Conservation (phyloP, 192 early-diverging fungal genomes). For the Coemansia sp. region DNA sequence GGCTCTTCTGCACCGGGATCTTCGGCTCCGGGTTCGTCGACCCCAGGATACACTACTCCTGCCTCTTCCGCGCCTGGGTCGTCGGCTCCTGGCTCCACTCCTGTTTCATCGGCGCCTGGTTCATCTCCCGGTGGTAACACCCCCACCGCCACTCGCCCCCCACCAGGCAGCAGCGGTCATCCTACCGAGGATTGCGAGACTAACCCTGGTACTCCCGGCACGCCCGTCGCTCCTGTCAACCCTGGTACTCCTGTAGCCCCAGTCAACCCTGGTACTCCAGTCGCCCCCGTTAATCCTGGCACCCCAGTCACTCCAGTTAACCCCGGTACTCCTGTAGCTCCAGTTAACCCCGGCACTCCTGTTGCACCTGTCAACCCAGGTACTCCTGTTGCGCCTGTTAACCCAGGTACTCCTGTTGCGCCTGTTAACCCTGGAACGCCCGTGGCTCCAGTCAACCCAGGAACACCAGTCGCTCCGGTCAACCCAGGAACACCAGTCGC, state of each 20-base stretch:
- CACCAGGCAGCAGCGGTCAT: constrained; percentile 10
- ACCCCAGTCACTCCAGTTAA: not conserved
- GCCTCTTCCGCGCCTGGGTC: constrained; percentile 10
- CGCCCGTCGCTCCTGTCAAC: constrained; percentile 7
- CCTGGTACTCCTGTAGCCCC: not conserved
- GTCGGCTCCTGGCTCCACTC: constrained; percentile 7
- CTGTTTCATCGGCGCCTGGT: not conserved
- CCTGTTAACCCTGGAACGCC: not conserved
- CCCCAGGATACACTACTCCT: constrained; percentile 15
- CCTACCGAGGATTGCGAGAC: constrained; percentile 9
- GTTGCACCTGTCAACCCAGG: not conserved
- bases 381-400: not conserved
- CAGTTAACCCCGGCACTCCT: not conserved
- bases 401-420: not conserved
- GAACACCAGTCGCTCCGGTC: not conserved
- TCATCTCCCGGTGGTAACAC: constrained; percentile 10
- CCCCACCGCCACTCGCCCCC: not conserved
- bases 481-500: not conserved
- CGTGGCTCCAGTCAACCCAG: not conserved
- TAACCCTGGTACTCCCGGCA: constrained; percentile 7
- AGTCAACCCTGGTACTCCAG: not conserved
- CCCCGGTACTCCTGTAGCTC: not conserved
- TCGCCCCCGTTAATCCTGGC: not conserved
- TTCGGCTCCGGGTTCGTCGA: constrained; percentile 6
- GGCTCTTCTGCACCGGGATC: not conserved